phyloP scores from a whole-genome alignment of 1,139 yeast genomes.

The Magnusiomyces magnusii region DNA sequence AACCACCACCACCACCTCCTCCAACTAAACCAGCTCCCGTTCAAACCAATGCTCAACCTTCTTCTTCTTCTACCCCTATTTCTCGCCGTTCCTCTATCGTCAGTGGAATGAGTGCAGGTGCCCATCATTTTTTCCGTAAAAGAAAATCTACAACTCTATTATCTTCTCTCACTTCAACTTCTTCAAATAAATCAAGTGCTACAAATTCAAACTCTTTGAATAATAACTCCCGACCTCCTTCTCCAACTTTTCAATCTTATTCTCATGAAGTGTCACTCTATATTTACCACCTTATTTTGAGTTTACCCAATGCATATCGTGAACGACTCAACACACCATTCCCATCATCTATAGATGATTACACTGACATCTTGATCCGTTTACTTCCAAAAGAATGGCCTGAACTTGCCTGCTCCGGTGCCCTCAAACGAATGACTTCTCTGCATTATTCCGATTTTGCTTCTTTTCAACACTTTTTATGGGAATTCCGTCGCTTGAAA shows the following conservation, averaged over 20 bases:
- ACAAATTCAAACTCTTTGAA: background rate
- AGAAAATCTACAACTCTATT: background rate
- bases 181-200: background rate
- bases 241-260: background rate
- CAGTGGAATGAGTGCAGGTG: background rate
- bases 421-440: slow-evolving; percentile 1
- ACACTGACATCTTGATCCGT: background rate
- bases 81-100: slow-evolving; percentile 1
- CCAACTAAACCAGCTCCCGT: background rate
- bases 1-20: background rate
- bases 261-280: background rate
- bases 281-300: slow-evolving; percentile 1
- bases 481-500: slow-evolving; percentile 4
- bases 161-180: background rate
- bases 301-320: background rate
- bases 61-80: background rate
- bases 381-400: slow-evolving; percentile 5
- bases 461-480: slow-evolving; percentile 4
- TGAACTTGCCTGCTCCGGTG: background rate
- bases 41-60: background rate
- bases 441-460: background rate
- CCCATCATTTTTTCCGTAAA: slow-evolving; percentile 1
- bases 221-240: background rate
- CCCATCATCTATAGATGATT: background rate
- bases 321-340: background rate